A percentile compares a stretch with the other conserved stretches of the same genome.
phyloP scores from a whole-genome alignment of 73 alveolate species.

The Paramecium pentaurelia region DNA sequence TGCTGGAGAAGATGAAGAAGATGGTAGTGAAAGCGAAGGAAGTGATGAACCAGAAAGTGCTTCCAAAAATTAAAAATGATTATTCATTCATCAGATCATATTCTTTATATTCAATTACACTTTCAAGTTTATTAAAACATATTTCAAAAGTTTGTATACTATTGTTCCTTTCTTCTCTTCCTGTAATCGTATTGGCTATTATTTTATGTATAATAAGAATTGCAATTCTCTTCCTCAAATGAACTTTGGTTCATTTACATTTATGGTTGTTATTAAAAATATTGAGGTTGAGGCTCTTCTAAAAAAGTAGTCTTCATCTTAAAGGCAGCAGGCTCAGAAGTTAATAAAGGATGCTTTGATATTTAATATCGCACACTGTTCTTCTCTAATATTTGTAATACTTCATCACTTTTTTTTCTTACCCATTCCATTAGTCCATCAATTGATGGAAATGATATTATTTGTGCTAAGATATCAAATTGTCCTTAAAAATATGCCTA shows the following conservation, averaged over 20 bases:
- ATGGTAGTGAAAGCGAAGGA: neutral
- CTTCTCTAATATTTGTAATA: constrained; percentile 45
- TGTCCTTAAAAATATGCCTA: constrained; percentile 1
- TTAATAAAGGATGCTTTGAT: neutral
- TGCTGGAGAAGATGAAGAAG: constrained; percentile 7
- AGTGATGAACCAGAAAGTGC: constrained; percentile 26
- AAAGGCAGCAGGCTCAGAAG: neutral
- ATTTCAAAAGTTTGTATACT: neutral
- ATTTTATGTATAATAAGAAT: neutral
- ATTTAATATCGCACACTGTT: constrained; percentile 53
- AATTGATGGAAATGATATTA: neutral
- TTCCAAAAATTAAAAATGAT: neutral
- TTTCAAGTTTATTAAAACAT: neutral
- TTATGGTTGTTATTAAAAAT: neutral
- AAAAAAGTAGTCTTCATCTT: neutral
- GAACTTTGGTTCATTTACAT: neutral
- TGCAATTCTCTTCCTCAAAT: constrained; percentile 74
- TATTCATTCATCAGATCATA: neutral
- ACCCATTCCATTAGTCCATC: constrained; percentile 5
- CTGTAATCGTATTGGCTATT: neutral
- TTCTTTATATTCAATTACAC: neutral
- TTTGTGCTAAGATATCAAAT: neutral
- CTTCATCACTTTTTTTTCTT: neutral
- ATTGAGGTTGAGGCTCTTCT: constrained; percentile 47
- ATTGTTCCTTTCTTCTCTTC: neutral